Conservation (phyloP, 768 basidiomycete genomes). For the Grammothele lineata region DNA sequence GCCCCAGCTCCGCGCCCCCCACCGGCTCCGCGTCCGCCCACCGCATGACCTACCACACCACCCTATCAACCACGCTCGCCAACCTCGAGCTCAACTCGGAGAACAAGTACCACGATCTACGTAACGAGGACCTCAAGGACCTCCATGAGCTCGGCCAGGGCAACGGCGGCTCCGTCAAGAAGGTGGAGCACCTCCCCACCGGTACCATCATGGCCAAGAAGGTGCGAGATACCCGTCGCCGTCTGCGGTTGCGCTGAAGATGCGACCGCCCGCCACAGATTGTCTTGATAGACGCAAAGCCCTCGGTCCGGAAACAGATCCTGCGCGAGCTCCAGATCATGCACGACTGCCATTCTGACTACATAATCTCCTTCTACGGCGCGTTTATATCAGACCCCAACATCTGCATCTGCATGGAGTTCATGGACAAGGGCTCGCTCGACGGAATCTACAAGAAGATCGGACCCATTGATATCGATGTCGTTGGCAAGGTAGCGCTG, state of each 20-base stretch:
- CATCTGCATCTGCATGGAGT: constrained; percentile 99
- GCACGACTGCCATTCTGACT: constrained; percentile 92
- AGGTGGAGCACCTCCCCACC: constrained; percentile 89
- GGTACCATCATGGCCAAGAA: constrained; percentile 98
- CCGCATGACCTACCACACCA: constrained; percentile 73
- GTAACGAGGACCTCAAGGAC: constrained; percentile 88
- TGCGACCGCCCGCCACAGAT: too few relatives aligned
- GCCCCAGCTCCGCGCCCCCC: constrained; percentile 49
- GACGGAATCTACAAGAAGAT: constrained; percentile 96
- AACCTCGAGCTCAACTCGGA: constrained; percentile 83
- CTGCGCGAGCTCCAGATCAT: constrained; percentile 97
- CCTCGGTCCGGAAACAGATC: constrained; percentile 94
- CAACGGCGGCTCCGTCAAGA: constrained; percentile 96
- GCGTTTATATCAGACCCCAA: constrained; percentile 97
- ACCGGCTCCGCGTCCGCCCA: constrained; percentile 47
- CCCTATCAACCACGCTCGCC: constrained; percentile 80
- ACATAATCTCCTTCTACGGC: constrained; percentile 96
- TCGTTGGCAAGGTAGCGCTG: constrained; percentile 91
- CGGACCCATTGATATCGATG: constrained; percentile 87
- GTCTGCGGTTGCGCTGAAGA: not conserved
- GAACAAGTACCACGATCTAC: constrained; percentile 73
- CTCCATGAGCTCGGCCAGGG: constrained; percentile 90
- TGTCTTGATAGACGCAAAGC: constrained; percentile 95
- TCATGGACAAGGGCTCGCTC: constrained; percentile 88
- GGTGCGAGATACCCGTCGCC: constrained; percentile 44